Percentiles rank a stretch among this genome's conserved stretches.
Conservation (phyloP, 306 rosid genomes). For the Casuarina cunninghamiana region DNA sequence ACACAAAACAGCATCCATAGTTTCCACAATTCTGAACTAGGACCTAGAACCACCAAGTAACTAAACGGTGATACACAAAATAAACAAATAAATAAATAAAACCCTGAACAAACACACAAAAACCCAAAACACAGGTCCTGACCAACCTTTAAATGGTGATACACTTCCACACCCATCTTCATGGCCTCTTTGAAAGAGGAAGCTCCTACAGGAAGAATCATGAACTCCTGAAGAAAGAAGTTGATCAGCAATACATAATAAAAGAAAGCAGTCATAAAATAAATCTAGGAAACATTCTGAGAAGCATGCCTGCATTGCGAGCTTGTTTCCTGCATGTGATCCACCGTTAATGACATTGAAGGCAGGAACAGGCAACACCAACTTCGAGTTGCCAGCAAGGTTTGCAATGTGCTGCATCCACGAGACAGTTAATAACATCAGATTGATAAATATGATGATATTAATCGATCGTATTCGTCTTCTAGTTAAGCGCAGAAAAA, state of each 20-base stretch:
- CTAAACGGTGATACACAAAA: background rate
- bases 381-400: slow-evolving; percentile 80
- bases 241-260: slow-evolving; percentile 10
- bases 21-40: slow-evolving; percentile 3
- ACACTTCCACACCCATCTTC: slow-evolving; percentile 99
- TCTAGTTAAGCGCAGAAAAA: background rate
- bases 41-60: background rate
- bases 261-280: background rate
- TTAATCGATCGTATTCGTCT: background rate
- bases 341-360: slow-evolving; percentile 99
- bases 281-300: background rate
- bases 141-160: slow-evolving; percentile 92
- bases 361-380: slow-evolving; percentile 95
- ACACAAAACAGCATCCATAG: background rate
- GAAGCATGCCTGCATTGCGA: slow-evolving; percentile 91
- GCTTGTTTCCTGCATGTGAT: slow-evolving; percentile 99
- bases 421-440: slow-evolving; percentile 21
- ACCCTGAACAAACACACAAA: background rate
- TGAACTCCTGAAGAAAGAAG: slow-evolving; percentile 74
- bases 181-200: slow-evolving; percentile 95
- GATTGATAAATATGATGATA: background rate
- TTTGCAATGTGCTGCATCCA: slow-evolving; percentile 93
- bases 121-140: background rate
- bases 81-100: background rate
- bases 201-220: slow-evolving; percentile 98